phyloP scores from a whole-genome alignment of 2,329 filamentous ascomycete genomes.

The Alternaria gaisen region DNA sequence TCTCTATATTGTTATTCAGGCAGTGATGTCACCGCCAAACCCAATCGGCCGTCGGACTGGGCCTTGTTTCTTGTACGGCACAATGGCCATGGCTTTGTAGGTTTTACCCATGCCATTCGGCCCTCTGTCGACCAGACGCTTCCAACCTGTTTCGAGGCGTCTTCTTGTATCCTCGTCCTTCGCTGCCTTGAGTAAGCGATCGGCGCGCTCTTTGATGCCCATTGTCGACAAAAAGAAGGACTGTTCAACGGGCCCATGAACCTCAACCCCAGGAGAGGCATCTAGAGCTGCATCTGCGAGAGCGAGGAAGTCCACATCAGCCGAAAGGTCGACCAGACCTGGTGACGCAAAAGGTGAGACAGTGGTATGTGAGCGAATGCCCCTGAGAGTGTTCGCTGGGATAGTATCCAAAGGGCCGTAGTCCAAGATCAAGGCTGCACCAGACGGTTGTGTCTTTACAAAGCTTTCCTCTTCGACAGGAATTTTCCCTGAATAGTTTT shows the following conservation, averaged over 20 bases:
- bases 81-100: constrained; percentile 91
- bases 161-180: constrained; percentile 50
- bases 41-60: constrained; percentile 82
- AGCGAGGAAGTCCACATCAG: constrained; percentile 91
- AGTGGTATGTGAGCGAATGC: constrained; percentile 78
- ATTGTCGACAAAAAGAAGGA: constrained; percentile 79
- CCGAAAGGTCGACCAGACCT: constrained; percentile 86
- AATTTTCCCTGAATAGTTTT: constrained; percentile 30
- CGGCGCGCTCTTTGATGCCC: constrained; percentile 70
- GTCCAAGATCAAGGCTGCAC: constrained; percentile 93
- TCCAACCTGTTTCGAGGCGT: constrained; percentile 77
- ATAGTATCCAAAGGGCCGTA: constrained; percentile 84
- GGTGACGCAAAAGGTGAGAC: constrained; percentile 83
- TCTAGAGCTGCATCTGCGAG: constrained; percentile 82
- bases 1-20: background rate
- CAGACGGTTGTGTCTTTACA: constrained; percentile 71
- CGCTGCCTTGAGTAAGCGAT: constrained; percentile 38
- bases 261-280: constrained; percentile 82
- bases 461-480: constrained; percentile 31
- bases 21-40: constrained; percentile 75
- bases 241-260: constrained; percentile 91
- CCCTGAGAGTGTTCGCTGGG: constrained; percentile 87
- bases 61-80: constrained; percentile 71
- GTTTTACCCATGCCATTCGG: constrained; percentile 90
- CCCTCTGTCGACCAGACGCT: constrained; percentile 81